Percentiles rank a stretch among this genome's conserved stretches.
Conservation (phyloP, 768 basidiomycete genomes). For the Rhizopogon salebrosus region DNA sequence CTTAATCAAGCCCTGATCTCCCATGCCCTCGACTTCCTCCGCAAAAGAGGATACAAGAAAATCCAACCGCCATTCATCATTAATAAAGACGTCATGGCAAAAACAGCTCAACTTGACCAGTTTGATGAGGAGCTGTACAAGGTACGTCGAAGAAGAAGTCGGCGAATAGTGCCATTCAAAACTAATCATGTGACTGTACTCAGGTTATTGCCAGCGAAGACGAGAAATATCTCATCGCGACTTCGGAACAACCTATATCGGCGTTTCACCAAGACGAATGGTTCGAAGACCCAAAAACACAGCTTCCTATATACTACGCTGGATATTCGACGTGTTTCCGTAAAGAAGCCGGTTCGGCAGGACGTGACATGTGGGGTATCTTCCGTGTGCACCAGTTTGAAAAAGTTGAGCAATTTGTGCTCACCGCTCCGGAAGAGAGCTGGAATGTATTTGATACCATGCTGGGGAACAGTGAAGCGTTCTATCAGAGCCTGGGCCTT, state of each 20-base stretch:
- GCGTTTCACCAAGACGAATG: conserved; percentile 94
- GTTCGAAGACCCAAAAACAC: conserved; percentile 89
- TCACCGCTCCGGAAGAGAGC: conserved; percentile 92
- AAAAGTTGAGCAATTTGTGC: conserved; percentile 95
- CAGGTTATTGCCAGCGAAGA: conserved; percentile 86
- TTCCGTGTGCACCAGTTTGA: conserved; percentile 99
- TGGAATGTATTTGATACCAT: conserved; percentile 93
- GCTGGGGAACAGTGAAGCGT: conserved; percentile 85
- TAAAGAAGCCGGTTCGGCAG: conserved; percentile 96
- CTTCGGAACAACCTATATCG: conserved; percentile 98
- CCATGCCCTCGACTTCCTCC: conserved; percentile 92
- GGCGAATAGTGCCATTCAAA: not conserved
- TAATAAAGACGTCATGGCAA: conserved; percentile 95
- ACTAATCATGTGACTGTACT: not conserved
- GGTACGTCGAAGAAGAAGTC: conserved; percentile 40
- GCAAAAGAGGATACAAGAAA: conserved; percentile 81
- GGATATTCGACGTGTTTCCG: conserved; percentile 96
- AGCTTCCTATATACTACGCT: conserved; percentile 88
- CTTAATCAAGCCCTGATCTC: conserved; percentile 94
- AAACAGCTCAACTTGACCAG: conserved; percentile 96
- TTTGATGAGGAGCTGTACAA: conserved; percentile 99
- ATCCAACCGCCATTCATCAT: conserved; percentile 98
- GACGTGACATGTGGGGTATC: conserved; percentile 99
- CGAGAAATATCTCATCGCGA: conserved; percentile 98
- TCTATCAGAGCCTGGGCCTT: conserved; percentile 92